Base-by-base conservation (phyloP, 2,329 filamentous ascomycete genomes). In the Bipolaris sorokiniana region DNA sequence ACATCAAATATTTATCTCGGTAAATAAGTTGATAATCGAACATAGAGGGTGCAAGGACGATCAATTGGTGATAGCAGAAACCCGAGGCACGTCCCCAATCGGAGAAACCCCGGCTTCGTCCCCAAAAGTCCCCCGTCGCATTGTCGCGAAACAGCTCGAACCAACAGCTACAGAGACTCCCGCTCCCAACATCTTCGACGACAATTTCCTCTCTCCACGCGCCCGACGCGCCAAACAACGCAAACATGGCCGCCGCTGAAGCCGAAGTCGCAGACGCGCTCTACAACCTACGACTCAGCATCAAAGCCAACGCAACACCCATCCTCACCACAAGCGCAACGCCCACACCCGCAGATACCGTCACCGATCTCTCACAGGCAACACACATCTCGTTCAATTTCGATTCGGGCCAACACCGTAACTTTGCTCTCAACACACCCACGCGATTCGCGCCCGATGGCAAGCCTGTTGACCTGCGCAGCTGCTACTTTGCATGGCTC, bases 401-500 rank as follows among this genome's bases (percentile, higher is more conserved):
- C 83, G 68, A 84, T 84, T 68, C 84, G 84, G 48, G 75, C 80
- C 51, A 59, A 26, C 83, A 85, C 59, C 83, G 84, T 53, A 82
- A 87, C 5, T 83, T 96, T 56, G 82, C 89, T 1, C 85, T 97
- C 64, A 87, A 86, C 48, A 84, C 85, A 13, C 83, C 88, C 9
- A 99, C 95, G 65, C 91, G 95, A 68, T 98, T 98, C 81, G 84
- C 90, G 59, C 93, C 91, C 18, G 78, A 78, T 33, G 70, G 85
- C 68, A 82, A 83, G 54, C 84, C 89, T 4, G 88, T 97, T 69
- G 91, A 97, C 74, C 83, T 99, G 66, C 92, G 95, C 73, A 95
- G 90, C 75, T 94, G 97, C 78, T 97, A 94, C 81, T 97, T 98
- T 74, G 92, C 92, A 54, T 99, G 92, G 92, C 83, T 91, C 70